A percentile compares a stretch with the other conserved stretches of the same genome.
Conservation (phyloP, 371 early-diverging fungal genomes). For the Chytridium lagenaria region DNA sequence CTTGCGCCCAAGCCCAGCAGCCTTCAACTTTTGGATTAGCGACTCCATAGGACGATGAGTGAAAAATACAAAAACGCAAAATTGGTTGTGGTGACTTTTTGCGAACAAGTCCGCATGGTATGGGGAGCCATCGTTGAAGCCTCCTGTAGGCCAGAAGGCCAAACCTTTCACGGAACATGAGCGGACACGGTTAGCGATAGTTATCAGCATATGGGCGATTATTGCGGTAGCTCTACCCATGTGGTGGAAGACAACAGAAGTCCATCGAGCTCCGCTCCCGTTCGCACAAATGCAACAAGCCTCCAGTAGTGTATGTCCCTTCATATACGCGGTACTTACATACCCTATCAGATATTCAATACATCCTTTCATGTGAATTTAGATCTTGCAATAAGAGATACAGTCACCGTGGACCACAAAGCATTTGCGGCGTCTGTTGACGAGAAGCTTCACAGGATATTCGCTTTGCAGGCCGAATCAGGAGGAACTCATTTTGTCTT, state of each 20-base stretch:
- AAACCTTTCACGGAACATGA: not conserved
- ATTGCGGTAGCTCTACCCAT: conserved; percentile 80
- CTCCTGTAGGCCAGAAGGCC: not conserved
- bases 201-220: conserved; percentile 40
- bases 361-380: conserved; percentile 1
- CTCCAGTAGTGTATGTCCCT: conserved; percentile 61
- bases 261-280: conserved; percentile 87
- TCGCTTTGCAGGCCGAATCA: not conserved
- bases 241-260: conserved; percentile 92
- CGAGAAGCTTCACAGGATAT: not conserved
- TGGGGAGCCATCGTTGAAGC: no score
- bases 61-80: not conserved
- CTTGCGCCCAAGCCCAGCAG: conserved; percentile 38
- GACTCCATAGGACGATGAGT: conserved; percentile 2
- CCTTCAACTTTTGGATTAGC: conserved; percentile 39
- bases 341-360: not conserved
- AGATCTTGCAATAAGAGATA: not conserved
- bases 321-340: not conserved
- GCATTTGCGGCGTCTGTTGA: not conserved
- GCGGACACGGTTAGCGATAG: not conserved
- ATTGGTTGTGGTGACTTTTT: not conserved
- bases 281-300: conserved; percentile 53
- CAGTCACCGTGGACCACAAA: not conserved
- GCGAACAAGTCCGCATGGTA: no score
- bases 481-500: not conserved